Percentiles rank a stretch among this genome's conserved stretches.
Conservation (phyloP, 805 yeast genomes). For the Ogataea allantospora region DNA sequence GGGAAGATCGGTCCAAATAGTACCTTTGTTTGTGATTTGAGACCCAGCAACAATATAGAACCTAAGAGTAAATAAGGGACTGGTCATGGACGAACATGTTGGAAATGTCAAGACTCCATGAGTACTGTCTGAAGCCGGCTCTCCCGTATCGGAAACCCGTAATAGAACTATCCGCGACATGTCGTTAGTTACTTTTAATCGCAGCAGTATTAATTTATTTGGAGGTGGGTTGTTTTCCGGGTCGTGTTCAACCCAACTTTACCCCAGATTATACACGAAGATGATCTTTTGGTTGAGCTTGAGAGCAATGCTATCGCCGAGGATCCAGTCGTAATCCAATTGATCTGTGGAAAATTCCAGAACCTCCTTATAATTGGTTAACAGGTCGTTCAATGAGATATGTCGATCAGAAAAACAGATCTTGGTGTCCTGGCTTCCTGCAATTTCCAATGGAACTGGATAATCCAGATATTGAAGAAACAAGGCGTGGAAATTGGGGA, state of each 20-base stretch:
- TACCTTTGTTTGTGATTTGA: slow-evolving; percentile 66
- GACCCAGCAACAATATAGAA: slow-evolving; percentile 76
- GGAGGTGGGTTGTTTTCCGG: background rate
- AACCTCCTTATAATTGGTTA: slow-evolving; percentile 23
- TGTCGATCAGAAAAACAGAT: slow-evolving; percentile 1
- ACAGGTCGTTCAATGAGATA: slow-evolving; percentile 24
- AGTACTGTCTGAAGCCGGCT: slow-evolving; percentile 38
- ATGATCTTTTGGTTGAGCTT: slow-evolving; percentile 23
- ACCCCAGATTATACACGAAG: slow-evolving; percentile 24
- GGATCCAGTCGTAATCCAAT: slow-evolving; percentile 26
- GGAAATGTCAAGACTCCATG: slow-evolving; percentile 55
- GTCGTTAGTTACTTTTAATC: slow-evolving; percentile 6
- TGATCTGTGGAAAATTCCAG: slow-evolving; percentile 21
- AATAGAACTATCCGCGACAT: slow-evolving; percentile 44
- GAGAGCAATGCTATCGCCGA: slow-evolving; percentile 21
- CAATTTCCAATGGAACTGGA: slow-evolving; percentile 5
- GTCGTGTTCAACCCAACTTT: slow-evolving; percentile 8
- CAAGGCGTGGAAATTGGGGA: slow-evolving; percentile 27
- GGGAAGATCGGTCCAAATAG: slow-evolving; percentile 74
- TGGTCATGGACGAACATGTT: slow-evolving; percentile 41
- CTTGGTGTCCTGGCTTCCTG: slow-evolving; percentile 1
- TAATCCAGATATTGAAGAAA: slow-evolving; percentile 20
- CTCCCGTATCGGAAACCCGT: slow-evolving; percentile 46
- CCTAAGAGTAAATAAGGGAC: slow-evolving; percentile 47
- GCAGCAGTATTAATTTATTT: slow-evolving; percentile 2